phyloP scores from a whole-genome alignment of 352 stramenopile genomes.

The Blastocystis sp. region DNA sequence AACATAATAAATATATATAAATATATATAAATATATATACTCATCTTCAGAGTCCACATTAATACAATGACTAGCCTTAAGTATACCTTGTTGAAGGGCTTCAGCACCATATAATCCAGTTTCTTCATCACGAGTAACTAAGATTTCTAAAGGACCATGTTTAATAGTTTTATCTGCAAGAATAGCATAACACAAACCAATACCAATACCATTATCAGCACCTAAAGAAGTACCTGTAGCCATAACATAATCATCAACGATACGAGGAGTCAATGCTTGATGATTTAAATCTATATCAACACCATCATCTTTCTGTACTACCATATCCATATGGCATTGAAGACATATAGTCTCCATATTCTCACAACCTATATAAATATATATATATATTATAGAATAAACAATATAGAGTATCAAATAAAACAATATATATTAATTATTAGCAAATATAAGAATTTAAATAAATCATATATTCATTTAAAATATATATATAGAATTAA shows the following conservation, averaged over 20 bases:
- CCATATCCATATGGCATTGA: conserved; percentile 37
- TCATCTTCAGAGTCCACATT: conserved; percentile 32
- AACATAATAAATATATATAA: no score
- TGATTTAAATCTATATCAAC: conserved; percentile 34
- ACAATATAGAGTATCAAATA: no score
- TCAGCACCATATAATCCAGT: conserved; percentile 21
- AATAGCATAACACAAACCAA: conserved; percentile 27
- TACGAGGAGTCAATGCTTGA: conserved; percentile 28
- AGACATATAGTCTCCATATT: conserved; percentile 25
- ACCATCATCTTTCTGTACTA: conserved; percentile 32
- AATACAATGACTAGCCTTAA: conserved; percentile 36
- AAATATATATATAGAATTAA: no score
- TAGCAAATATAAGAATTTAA: no score
- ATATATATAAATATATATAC: no score
- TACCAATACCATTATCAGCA: conserved; percentile 27
- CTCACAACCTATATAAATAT: conserved; percentile 21
- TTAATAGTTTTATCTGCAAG: conserved; percentile 17
- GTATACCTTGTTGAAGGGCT: conserved; percentile 10
- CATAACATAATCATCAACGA: conserved; percentile 36
- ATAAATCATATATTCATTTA: no score
- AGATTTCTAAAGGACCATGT: conserved; percentile 28
- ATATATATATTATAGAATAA: no score
- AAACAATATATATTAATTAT: no score
- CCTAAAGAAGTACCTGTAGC: conserved; percentile 30
- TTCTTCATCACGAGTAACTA: conserved; percentile 33